A percentile compares a stretch with the other conserved stretches of the same genome.
Evolutionary conservation across 1,139 yeast genomes (phyloP).

Genomic region (Saccharomyces uvarum): DNA sequence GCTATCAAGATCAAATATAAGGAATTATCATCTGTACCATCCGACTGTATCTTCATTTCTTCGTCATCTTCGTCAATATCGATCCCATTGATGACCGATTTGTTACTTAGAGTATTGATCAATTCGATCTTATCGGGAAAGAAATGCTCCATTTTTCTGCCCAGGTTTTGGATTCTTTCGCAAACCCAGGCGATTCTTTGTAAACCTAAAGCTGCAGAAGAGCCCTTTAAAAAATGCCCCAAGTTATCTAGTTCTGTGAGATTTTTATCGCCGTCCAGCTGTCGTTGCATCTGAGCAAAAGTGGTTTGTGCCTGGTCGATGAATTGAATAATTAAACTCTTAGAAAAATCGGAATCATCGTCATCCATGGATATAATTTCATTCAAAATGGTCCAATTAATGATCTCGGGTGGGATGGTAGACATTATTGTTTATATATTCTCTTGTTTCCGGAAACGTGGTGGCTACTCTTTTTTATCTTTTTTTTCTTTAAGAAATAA

Average conservation of each 20-base stretch:
- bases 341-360: slow-evolving; percentile 72
- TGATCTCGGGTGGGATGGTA: slow-evolving; percentile 46
- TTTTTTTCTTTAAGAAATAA: background rate
- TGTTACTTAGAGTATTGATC: slow-evolving; percentile 15
- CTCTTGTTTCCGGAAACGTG: background rate
- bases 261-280: slow-evolving; percentile 37
- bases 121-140: slow-evolving; percentile 26
- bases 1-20: slow-evolving; percentile 32
- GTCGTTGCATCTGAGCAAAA: slow-evolving; percentile 59
- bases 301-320: slow-evolving; percentile 85
- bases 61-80: slow-evolving; percentile 12
- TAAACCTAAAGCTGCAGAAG: slow-evolving; percentile 90
- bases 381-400: slow-evolving; percentile 82
- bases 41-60: background rate
- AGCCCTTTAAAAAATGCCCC: slow-evolving; percentile 92
- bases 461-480: background rate
- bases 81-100: slow-evolving; percentile 7
- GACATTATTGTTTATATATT: slow-evolving; percentile 9
- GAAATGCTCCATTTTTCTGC: slow-evolving; percentile 41
- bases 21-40: slow-evolving; percentile 11
- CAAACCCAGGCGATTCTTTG: slow-evolving; percentile 76
- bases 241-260: slow-evolving; percentile 58
- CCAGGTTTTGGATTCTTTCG: slow-evolving; percentile 88
- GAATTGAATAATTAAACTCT: slow-evolving; percentile 68
- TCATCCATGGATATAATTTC: slow-evolving; percentile 93